Percentiles rank a stretch among this genome's conserved stretches.
These are phyloP conservation scores for Hymenoscyphus salicellus DNA, from an alignment of 2,329 filamentous ascomycete genomes.

Conservation along the genomic window DNA sequence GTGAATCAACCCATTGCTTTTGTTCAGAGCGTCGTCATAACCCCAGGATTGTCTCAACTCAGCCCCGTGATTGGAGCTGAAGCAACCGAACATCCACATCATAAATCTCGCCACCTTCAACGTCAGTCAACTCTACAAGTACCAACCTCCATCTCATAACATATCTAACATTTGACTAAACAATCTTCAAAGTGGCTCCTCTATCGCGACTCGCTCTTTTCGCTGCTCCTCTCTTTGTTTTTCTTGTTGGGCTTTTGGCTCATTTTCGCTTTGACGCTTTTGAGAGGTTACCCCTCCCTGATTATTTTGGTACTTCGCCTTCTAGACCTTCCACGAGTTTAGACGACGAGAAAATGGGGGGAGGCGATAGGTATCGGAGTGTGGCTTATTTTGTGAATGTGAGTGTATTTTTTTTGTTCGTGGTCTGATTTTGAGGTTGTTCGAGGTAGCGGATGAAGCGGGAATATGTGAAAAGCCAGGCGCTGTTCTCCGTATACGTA, in stretches of 20 bases:
- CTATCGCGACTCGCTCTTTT: conserved; percentile 19
- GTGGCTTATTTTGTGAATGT: conserved; percentile 77
- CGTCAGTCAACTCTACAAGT: neutral
- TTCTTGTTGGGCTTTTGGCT: conserved; percentile 22
- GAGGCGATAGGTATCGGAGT: conserved; percentile 53
- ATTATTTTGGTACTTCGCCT: neutral
- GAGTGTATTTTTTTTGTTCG: conserved; percentile 19
- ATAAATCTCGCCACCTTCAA: conserved; percentile 17
- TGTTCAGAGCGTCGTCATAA: conserved; percentile 13
- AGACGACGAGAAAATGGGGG: conserved; percentile 29
- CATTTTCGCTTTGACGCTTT: conserved; percentile 16
- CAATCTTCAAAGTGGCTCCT: conserved; percentile 24
- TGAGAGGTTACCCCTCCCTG: neutral
- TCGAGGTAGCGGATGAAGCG: neutral
- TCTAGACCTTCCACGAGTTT: neutral
- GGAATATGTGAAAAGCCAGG: neutral
- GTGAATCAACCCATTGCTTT: conserved; percentile 1
- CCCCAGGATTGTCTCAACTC: conserved; percentile 7
- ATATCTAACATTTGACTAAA: conserved; percentile 1
- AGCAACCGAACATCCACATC: neutral
- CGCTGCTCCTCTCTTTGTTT: conserved; percentile 19
- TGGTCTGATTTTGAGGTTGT: neutral
- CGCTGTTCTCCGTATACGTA: neutral
- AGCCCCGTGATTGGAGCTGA: conserved; percentile 24
- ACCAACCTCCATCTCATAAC: conserved; percentile 6